Base-by-base conservation (phyloP, 805 yeast genomes). In the Barnettozyma californica region DNA sequence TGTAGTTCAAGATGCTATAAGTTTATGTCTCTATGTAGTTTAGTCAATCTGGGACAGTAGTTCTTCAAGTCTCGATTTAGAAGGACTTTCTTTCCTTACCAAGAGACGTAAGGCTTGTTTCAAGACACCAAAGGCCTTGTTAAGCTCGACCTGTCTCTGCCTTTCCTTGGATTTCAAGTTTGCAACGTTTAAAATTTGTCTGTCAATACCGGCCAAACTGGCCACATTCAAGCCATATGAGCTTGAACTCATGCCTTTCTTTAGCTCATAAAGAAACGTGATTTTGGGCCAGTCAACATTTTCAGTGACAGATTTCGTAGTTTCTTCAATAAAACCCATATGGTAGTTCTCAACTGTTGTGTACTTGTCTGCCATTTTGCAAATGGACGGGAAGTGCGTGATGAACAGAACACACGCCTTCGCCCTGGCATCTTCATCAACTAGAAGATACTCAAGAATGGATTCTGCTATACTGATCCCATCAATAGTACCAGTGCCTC, bases 221-320 rank as follows among this genome's bases (percentile, higher is more conserved):
- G 99, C 98, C 41, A 94, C 99, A 63, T 94, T 96, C 45, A 94
- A 87, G 59, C 99, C 99, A 71, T 94, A 94, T 0, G 97, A 90
- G 65, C 88, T 92, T 61, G 85, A 95, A 2, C 95, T 83, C 38
- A 89, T 78, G 4, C 99, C 99, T 1, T 86, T 85, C 52, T 87
- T 96, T 16, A 94, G 96, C 59, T 83, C 86, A 69, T 94, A 94
- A 57, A 94, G 71, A 50, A 94, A 75, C 0, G 98, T 90, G 50
- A 94, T 88, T 54, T 87, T 94, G 29, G 65, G 63, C 64, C 64
- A 61, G 20, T 76, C 77, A n/a, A 44, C 50, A 2, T 41, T 68
- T 9, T 43, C 45, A 11, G 39, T 64, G 11, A 52, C 52, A 2
- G 44, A 34, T 6, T 40, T 14, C 7, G 33, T 60, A 59, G 48